Percentiles rank a stretch among this genome's conserved stretches.
These are phyloP conservation scores for Echites panduratus DNA, from an alignment of 257 asterid genomes.

Conservation along the genomic window DNA sequence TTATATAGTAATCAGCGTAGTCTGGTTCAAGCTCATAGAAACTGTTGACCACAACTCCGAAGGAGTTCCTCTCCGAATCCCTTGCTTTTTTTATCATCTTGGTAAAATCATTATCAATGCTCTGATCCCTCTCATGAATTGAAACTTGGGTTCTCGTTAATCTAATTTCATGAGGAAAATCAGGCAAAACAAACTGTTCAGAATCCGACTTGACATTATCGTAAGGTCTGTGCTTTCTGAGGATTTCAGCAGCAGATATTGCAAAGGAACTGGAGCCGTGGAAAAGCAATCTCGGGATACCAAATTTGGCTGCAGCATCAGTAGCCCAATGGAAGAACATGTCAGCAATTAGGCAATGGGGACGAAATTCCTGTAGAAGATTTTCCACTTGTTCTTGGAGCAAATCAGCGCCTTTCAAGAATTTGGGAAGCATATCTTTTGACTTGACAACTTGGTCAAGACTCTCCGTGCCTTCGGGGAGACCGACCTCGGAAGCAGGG, in stretches of 20 bases:
- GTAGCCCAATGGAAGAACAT: conserved; percentile 56
- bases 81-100: background rate
- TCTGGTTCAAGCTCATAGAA: conserved; percentile 48
- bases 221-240: conserved; percentile 22
- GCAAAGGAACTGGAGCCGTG: conserved; percentile 44
- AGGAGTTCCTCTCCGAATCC: conserved; percentile 24
- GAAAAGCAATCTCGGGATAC: conserved; percentile 50
- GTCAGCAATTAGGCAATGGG: conserved; percentile 47
- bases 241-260: background rate
- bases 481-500: conserved; percentile 38
- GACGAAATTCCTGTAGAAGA: conserved; percentile 31
- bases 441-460: conserved; percentile 28
- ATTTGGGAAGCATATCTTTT: conserved; percentile 15
- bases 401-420: conserved; percentile 25
- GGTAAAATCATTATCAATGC: background rate
- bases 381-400: conserved; percentile 40
- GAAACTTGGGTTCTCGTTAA: conserved; percentile 22
- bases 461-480: conserved; percentile 33
- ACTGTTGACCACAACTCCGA: conserved; percentile 37
- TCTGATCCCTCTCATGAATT: background rate
- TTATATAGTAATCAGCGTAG: conserved; percentile 30
- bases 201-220: conserved; percentile 24
- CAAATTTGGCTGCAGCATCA: conserved; percentile 43
- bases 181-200: conserved; percentile 30
- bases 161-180: conserved; percentile 25